Conservation (phyloP, 257 asterid genomes). For the Leptodermis oblonga region DNA sequence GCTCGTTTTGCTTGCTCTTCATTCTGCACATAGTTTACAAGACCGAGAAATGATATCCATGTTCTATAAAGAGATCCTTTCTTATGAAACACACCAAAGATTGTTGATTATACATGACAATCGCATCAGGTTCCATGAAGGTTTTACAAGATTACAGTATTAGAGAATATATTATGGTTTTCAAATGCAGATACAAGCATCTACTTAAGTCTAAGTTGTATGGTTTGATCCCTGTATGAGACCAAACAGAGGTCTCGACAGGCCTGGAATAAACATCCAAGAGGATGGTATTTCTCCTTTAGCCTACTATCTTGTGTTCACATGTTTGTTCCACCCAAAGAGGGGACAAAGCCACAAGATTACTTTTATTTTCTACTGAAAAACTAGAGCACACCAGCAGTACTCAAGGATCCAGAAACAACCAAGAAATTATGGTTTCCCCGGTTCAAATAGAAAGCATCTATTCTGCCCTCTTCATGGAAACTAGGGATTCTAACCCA, state of each 20-base stretch:
- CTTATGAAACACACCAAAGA: neutral
- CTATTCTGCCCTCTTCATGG: neutral
- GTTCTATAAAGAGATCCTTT: neutral
- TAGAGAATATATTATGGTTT: neutral
- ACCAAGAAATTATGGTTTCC: neutral
- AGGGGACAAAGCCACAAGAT: neutral
- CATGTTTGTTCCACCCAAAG: neutral
- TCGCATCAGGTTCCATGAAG: neutral
- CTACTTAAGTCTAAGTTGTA: neutral
- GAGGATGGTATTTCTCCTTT: neutral
- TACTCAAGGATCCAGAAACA: neutral
- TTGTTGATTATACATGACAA: neutral
- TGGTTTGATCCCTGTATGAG: neutral
- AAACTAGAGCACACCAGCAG: neutral
- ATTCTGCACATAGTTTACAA: slow-evolving; percentile 35
- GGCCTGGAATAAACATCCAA: neutral
- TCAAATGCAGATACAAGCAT: neutral
- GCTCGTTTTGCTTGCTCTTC: slow-evolving; percentile 37
- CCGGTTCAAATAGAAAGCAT: neutral
- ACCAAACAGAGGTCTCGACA: neutral
- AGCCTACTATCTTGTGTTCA: neutral
- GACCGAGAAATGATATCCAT: neutral
- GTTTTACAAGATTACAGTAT: neutral
- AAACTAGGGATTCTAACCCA: neutral
- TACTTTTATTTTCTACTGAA: neutral